A percentile compares a stretch with the other conserved stretches of the same genome.
phyloP scores from a whole-genome alignment of 345 rosid species.

The Turritis glabra region DNA sequence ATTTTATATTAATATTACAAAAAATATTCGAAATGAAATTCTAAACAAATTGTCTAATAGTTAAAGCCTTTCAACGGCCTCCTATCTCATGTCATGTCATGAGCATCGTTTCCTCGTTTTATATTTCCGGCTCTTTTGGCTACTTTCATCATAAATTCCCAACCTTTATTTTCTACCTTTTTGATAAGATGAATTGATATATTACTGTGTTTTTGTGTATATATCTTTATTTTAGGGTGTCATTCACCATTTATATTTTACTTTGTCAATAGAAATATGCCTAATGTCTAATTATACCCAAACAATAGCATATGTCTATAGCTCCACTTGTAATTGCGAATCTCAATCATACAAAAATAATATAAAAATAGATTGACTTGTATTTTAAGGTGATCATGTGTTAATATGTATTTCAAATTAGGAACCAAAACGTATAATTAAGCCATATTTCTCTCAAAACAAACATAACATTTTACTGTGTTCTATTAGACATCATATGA shows the following conservation, averaged over 20 bases:
- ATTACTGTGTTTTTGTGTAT: neutral
- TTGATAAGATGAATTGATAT: neutral
- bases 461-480: neutral
- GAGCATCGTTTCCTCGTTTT: conserved; percentile 19
- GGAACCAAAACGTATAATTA: neutral
- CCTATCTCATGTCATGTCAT: conserved; percentile 16
- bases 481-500: neutral
- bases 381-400: neutral
- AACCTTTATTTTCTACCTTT: neutral
- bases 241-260: neutral
- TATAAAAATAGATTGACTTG: neutral
- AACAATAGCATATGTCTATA: neutral
- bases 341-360: neutral
- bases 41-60: neutral
- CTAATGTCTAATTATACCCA: neutral
- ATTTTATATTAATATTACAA: neutral
- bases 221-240: neutral
- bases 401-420: conserved; percentile 12
- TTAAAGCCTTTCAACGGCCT: conserved; percentile 21
- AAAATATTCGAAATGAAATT: neutral
- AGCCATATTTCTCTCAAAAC: neutral
- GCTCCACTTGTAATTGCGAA: conserved; percentile 8
- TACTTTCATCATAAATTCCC: conserved; percentile 24
- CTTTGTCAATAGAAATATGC: neutral
- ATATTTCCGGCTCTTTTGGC: conserved; percentile 19